Evolutionary conservation across 116 monocot species (phyloP), one percentile per base, ranked within the genome.

Genomic region (Dioscorea cayenensis): DNA sequence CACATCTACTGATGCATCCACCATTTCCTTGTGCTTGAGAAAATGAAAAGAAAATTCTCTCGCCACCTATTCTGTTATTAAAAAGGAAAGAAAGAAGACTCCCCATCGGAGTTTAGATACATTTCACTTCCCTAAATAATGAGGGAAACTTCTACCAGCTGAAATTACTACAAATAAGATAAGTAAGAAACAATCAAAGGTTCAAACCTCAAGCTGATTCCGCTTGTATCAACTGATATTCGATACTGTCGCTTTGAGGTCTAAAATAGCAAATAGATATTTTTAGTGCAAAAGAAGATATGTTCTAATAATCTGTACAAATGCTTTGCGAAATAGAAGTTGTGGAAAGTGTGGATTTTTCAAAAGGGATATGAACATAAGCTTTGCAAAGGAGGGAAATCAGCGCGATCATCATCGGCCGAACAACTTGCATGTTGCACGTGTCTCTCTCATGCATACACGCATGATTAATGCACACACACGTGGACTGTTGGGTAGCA

Each of bases 321-420:
- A 55, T 19, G 18, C 5, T n/a, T n/a, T n/a, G n/a, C 4, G 16
- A 55, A 55, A 55, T n/a, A 55, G 14, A 32, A 32, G 32, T 3
- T 32, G 32, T 32, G 55, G n/a, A 43, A n/a, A n/a, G n/a, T n/a
- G n/a, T n/a, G n/a, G n/a, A n/a, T n/a, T n/a, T 43, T 55, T 2
- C 16, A 12, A 5, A 19, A 55, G n/a, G 16, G 16, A 19, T 16
- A 55, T n/a, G n/a, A 55, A 55, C n/a, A 55, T 55, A 55, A 55
- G 6, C 55, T 55, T n/a, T n/a, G 19, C 10, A 55, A 55, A 55
- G 43, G 5, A 52, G 55, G 16, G n/a, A 55, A 49, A 59, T 36
- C 23, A 19, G 77, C 88, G 81, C 18, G 84, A 82, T 88, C 89
- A 78, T 89, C 89, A 73, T 89, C n/a, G n/a, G n/a, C n/a, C 89